These are phyloP conservation scores for Colletotrichum eleusines DNA, from an alignment of 2,329 filamentous ascomycete species.

Conservation along the genomic window DNA sequence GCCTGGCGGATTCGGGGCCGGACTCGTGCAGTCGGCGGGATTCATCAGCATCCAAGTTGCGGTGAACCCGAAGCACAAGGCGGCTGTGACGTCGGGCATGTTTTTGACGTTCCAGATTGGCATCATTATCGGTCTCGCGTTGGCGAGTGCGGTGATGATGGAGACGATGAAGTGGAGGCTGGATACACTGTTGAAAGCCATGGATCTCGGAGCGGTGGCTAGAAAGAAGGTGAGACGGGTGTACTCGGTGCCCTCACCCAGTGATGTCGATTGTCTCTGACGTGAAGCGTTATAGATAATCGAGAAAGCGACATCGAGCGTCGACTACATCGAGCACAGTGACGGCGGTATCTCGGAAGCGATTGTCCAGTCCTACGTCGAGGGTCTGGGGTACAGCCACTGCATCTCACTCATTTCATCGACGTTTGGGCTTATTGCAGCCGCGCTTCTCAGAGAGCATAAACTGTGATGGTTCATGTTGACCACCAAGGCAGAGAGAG, in stretches of 20 bases:
- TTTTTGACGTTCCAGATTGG: conserved; percentile 54
- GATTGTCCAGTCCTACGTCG: conserved; percentile 50
- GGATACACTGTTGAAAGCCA: conserved; percentile 28
- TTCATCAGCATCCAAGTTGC: conserved; percentile 59
- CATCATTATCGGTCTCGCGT: conserved; percentile 54
- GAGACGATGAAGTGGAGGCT: conserved; percentile 43
- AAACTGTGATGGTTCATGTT: conserved; percentile 34
- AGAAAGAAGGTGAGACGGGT: conserved; percentile 35
- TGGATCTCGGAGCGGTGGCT: conserved; percentile 36
- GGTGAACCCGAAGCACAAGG: conserved; percentile 53
- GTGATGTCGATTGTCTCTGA: background rate
- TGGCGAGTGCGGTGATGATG: conserved; percentile 53
- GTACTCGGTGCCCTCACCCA: too few relatives aligned
- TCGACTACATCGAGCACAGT: conserved; percentile 49
- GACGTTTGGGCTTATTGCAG: conserved; percentile 44
- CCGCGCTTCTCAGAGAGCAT: conserved; percentile 47
- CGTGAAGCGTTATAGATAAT: conserved; percentile 46
- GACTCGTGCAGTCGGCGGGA: conserved; percentile 55
- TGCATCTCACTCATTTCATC: conserved; percentile 49
- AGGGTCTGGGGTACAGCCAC: conserved; percentile 52
- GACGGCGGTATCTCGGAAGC: conserved; percentile 46
- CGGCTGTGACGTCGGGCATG: conserved; percentile 56
- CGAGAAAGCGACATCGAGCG: conserved; percentile 48
- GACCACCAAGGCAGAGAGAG: background rate
- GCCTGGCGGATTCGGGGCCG: conserved; percentile 60